Evolutionary conservation across 2,329 filamentous ascomycete genomes (phyloP).

Genomic region (Claviceps maximensis): DNA sequence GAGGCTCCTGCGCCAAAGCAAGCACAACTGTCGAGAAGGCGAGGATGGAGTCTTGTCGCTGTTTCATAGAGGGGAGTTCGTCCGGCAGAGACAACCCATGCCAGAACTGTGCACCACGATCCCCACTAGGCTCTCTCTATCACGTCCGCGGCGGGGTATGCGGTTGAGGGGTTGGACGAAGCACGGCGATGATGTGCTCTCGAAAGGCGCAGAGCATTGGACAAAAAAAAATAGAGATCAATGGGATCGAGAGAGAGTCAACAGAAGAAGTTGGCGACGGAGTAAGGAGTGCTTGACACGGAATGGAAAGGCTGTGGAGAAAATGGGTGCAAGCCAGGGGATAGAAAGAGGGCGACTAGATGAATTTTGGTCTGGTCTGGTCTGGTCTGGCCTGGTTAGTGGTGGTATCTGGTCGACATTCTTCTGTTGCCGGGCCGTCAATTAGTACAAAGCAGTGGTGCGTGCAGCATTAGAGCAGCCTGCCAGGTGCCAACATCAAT

Average conservation of each 20-base stretch:
- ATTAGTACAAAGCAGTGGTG: no score
- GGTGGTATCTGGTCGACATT: neutral
- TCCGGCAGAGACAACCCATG: constrained; percentile 10
- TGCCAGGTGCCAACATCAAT: neutral
- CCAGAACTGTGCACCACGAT: neutral
- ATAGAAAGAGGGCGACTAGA: neutral
- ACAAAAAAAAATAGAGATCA: neutral
- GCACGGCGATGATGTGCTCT: neutral
- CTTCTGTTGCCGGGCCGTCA: neutral
- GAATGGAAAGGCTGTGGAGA: constrained; percentile 1
- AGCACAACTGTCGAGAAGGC: constrained; percentile 7
- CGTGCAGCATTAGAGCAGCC: no score
- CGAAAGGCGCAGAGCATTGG: neutral
- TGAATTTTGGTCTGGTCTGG: neutral
- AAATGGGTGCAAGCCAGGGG: neutral
- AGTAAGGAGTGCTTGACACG: neutral
- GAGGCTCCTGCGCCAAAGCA: constrained; percentile 5
- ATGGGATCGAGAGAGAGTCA: neutral
- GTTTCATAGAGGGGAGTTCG: constrained; percentile 14
- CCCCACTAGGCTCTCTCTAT: neutral
- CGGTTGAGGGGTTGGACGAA: neutral
- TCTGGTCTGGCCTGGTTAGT: neutral
- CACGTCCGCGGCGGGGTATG: neutral
- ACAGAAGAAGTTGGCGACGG: neutral
- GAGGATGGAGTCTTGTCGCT: constrained; percentile 9